Evolutionary conservation across 805 yeast genomes (phyloP), one percentile per base, ranked within the genome.

Genomic region (Spathaspora gorwiae): DNA sequence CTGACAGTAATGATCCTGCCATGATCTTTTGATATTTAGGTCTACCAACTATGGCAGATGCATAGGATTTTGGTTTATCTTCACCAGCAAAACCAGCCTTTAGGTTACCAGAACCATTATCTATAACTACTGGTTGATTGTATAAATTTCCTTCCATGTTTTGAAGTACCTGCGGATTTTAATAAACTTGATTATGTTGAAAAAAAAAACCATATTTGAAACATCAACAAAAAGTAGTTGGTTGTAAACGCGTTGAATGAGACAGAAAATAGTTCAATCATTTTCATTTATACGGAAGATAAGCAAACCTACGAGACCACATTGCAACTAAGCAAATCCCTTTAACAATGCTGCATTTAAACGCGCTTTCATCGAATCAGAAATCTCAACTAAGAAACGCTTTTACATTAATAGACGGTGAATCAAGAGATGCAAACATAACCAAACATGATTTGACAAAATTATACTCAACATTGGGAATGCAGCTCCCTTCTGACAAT

Each of bases 41-140:
- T 46, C 83, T 69, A 5, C 98, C 98, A 2, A 88, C 75, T 27
- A 83, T 64, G 19, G 88, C 68, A 2, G 90, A 81, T 27, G 81
- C 79, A 53, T 73, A 74, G 38, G 78, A 63, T 54, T 80, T 76
- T 3, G 98, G 98, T 52, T 72, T 76, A 41, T 88, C 94, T 53
- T 87, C 95, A 19, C 97, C 97, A 0, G 97, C 95, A 63, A 90
- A 87, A 1, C 98, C 97, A 1, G 95, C 87, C 59, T 89, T 86
- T 44, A 90, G 70, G 34, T 76, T 75, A 1, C 96, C 95, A 3
- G 96, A 84, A 7, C 98, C 97, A 53, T 72, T 72, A 50, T 72
- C 77, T 32, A 72, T 61, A 13, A 72, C 77, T 24, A 72, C 70
- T 7, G 77, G 76, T 48, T 72, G 77, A 54, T 72, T 72, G 47